Percentiles rank a stretch among this genome's conserved stretches.
phyloP scores from a whole-genome alignment of 2,329 filamentous ascomycete genomes.

The Penicillium digitatum region DNA sequence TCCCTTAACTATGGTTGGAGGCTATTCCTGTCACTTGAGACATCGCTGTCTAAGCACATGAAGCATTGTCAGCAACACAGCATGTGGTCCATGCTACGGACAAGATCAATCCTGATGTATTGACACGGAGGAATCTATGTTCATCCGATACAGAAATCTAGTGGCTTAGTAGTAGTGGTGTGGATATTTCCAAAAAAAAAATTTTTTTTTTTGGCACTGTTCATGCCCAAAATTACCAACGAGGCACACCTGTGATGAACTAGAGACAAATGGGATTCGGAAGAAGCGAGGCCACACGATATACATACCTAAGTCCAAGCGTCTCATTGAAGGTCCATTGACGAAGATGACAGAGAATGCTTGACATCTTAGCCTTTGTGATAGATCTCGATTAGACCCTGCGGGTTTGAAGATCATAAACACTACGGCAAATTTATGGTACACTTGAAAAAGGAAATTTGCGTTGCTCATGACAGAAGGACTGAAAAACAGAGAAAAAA shows the following conservation, averaged over 20 bases:
- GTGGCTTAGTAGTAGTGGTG: neutral
- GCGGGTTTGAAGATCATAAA: neutral
- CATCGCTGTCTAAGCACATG: slow-evolving; percentile 1
- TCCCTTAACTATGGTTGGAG: neutral
- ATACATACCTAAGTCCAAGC: neutral
- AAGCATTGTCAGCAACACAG: neutral
- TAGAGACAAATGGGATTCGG: neutral
- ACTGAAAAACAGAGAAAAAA: neutral
- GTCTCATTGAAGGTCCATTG: slow-evolving; percentile 2
- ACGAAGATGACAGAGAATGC: slow-evolving; percentile 5
- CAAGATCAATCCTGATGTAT: neutral
- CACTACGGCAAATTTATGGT: slow-evolving; percentile 4
- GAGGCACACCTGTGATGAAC: neutral
- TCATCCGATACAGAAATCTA: neutral
- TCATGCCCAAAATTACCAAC: neutral
- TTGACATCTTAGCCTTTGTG: neutral
- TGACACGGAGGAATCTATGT: neutral
- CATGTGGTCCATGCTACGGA: neutral
- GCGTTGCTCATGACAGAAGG: neutral
- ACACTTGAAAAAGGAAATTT: slow-evolving; percentile 10
- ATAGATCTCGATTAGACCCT: neutral
- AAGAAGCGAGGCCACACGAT: neutral
- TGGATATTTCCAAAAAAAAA: neutral
- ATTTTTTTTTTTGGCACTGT: neutral
- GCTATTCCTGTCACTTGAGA: slow-evolving; percentile 6